These are phyloP conservation scores for Phaeomoniella chlamydospora DNA, from an alignment of 2,329 filamentous ascomycete genomes.

Conservation along the genomic window DNA sequence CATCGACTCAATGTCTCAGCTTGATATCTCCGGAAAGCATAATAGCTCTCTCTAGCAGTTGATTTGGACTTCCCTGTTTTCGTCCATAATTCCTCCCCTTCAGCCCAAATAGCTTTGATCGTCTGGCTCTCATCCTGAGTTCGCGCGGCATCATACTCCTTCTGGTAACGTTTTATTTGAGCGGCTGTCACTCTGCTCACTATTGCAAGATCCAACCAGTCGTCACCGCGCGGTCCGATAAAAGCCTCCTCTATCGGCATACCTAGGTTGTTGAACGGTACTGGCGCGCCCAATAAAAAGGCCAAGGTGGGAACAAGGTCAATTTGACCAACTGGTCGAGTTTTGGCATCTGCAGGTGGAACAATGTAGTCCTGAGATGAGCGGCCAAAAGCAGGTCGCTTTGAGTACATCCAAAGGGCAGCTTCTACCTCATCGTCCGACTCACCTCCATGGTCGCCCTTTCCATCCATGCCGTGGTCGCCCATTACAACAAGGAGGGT, in stretches of 20 bases:
- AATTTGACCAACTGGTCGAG: slow-evolving; percentile 67
- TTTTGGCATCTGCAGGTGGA: slow-evolving; percentile 59
- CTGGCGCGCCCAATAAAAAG: slow-evolving; percentile 74
- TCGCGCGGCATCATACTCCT: slow-evolving; percentile 61
- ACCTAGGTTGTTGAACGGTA: slow-evolving; percentile 92
- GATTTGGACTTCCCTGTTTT: slow-evolving; percentile 21
- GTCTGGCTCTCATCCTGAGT: slow-evolving; percentile 49
- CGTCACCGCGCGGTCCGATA: slow-evolving; percentile 35
- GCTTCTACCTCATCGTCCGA: slow-evolving; percentile 92
- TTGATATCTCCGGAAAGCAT: slow-evolving; percentile 61
- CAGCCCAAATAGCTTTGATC: slow-evolving; percentile 43
- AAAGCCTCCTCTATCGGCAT: slow-evolving; percentile 91
- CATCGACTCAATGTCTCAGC: slow-evolving; percentile 63
- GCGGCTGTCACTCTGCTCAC: slow-evolving; percentile 67
- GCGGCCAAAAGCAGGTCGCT: slow-evolving; percentile 69
- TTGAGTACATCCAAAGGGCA: slow-evolving; percentile 97
- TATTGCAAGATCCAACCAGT: slow-evolving; percentile 63
- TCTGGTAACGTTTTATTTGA: slow-evolving; percentile 80
- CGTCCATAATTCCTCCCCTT: slow-evolving; percentile 41
- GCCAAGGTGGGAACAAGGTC: slow-evolving; percentile 88
- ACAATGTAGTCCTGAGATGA: slow-evolving; percentile 43
- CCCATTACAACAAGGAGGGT: slow-evolving; percentile 93
- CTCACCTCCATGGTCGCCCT: slow-evolving; percentile 96
- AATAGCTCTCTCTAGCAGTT: slow-evolving; percentile 20
- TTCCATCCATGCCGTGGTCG: slow-evolving; percentile 97